Evolutionary conservation across 2,329 filamentous ascomycete genomes (phyloP).

Genomic region (Sporothrix pseudoabietina): DNA sequence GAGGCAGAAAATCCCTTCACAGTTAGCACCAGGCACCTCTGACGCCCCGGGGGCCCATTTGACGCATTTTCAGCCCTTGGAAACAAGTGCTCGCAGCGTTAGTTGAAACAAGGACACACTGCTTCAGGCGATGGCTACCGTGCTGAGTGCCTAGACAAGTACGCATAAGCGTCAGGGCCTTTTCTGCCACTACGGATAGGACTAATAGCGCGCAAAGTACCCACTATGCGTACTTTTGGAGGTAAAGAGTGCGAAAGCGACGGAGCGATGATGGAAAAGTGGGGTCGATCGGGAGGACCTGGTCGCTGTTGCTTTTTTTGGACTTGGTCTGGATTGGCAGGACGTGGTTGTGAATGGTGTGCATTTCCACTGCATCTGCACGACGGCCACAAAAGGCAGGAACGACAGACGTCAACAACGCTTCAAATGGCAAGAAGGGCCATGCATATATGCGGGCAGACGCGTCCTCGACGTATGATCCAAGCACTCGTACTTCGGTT

Average conservation of each 20-base stretch:
- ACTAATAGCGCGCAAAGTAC: constrained; percentile 14
- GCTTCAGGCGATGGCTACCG: neutral
- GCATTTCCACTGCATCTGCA: constrained; percentile 2
- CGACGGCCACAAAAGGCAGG: constrained; percentile 2
- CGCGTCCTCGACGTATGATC: constrained; percentile 7
- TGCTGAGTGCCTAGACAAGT: constrained; percentile 1
- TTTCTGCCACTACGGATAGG: neutral
- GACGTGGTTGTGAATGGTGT: neutral
- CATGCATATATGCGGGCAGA: constrained; percentile 17
- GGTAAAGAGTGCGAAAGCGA: constrained; percentile 11
- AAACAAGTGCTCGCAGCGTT: constrained; percentile 4
- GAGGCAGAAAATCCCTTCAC: constrained; percentile 3
- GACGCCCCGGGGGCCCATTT: neutral
- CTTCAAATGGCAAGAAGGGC: no score
- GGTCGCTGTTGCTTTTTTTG: constrained; percentile 20
- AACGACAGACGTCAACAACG: constrained; percentile 16
- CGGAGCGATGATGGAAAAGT: constrained; percentile 2
- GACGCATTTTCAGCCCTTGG: constrained; percentile 3
- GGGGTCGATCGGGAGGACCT: neutral
- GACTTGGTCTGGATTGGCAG: neutral
- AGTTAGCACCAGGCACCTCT: neutral
- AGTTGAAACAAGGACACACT: neutral
- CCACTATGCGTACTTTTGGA: constrained; percentile 19
- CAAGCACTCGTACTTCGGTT: neutral
- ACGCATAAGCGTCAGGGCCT: constrained; percentile 19